These are phyloP conservation scores for Macadamia tetraphylla DNA, from an alignment of 164 flowering plant genomes.

Conservation along the genomic window DNA sequence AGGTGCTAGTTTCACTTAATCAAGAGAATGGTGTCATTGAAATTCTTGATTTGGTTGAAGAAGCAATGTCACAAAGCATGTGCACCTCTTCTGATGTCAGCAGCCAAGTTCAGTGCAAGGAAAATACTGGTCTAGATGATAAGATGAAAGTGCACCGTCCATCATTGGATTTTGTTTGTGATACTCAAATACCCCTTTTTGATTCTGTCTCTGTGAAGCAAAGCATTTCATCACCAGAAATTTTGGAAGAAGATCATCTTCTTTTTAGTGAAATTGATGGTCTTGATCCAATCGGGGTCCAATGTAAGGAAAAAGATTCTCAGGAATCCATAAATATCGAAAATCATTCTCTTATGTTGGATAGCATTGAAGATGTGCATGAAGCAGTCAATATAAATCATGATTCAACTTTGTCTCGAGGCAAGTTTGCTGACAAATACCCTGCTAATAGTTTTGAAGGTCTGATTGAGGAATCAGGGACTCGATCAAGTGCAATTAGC, in stretches of 20 bases:
- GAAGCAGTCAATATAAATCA: conserved; percentile 7
- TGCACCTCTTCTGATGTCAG: conserved; percentile 14
- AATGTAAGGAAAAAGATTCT: conserved; percentile 12
- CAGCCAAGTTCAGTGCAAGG: conserved; percentile 17
- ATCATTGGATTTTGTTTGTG: conserved; percentile 11
- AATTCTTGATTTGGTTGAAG: conserved; percentile 17
- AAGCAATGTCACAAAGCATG: conserved; percentile 11
- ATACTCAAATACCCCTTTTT: conserved; percentile 23
- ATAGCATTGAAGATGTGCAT: conserved; percentile 17
- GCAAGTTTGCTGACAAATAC: conserved; percentile 23
- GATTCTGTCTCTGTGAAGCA: conserved; percentile 4
- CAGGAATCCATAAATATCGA: conserved; percentile 21
- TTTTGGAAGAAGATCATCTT: conserved; percentile 48
- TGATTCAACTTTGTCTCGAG: conserved; percentile 20
- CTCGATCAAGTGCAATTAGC: conserved; percentile 27
- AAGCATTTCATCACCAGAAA: conserved; percentile 13
- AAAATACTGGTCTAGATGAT: conserved; percentile 16
- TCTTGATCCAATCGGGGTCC: conserved; percentile 12
- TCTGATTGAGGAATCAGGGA: conserved; percentile 21
- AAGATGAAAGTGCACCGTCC: conserved; percentile 10
- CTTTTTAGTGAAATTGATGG: conserved; percentile 45
- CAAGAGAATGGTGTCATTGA: conserved; percentile 12
- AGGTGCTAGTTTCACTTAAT: conserved; percentile 4
- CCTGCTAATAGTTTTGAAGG: conserved; percentile 16
- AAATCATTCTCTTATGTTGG: conserved; percentile 10